Evolutionary conservation across 1,284 basidiomycete species (phyloP).

Genomic region (Boletus semigastroideus): DNA sequence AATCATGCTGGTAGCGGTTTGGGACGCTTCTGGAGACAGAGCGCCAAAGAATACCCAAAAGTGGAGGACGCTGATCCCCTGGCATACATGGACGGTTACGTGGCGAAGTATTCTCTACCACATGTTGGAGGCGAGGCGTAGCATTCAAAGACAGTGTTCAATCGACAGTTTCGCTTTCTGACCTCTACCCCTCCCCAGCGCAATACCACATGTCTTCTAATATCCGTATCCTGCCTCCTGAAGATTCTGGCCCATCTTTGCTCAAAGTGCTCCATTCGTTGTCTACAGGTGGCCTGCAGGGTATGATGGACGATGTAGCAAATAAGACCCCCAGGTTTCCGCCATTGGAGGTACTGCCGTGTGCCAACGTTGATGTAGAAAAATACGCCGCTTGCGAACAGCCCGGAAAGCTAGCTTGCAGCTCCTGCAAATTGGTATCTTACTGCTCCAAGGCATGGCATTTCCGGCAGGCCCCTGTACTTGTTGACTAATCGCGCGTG

Average conservation of each 20-base stretch:
- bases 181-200: not conserved
- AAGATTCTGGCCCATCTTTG: conserved; percentile 8
- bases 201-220: conserved; percentile 13
- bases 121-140: conserved; percentile 20
- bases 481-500: not conserved
- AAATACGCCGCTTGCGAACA: conserved; percentile 24
- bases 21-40: conserved; percentile 1
- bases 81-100: not conserved
- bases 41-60: conserved; percentile 5
- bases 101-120: conserved; percentile 4
- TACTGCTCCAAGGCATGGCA: conserved; percentile 38
- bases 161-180: not conserved
- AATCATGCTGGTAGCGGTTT: not conserved
- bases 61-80: conserved; percentile 19
- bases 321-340: conserved; percentile 11
- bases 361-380: conserved; percentile 24
- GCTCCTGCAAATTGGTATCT: conserved; percentile 38
- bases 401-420: conserved; percentile 33
- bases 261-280: conserved; percentile 9
- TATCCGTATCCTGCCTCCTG: conserved; percentile 21
- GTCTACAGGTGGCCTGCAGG: conserved; percentile 12
- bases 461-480: not conserved
- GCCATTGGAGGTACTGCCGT: conserved; percentile 28
- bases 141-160: not conserved
- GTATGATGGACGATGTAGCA: conserved; percentile 9